Evolutionary conservation across 805 yeast species (phyloP).

Genomic region (Starmerella floris): DNA sequence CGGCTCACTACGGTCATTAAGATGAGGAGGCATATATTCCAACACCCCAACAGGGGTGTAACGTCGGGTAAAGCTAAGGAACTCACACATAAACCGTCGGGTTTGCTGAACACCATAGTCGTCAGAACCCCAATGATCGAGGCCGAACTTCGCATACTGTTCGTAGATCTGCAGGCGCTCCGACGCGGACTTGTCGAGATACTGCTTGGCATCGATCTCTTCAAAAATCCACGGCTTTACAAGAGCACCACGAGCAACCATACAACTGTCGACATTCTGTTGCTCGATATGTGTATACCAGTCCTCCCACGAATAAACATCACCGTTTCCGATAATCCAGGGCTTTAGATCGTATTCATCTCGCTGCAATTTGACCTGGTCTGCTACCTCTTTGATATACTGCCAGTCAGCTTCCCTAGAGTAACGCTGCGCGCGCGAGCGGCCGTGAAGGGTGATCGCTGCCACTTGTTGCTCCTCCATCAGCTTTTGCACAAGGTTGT

Average conservation of each 20-base stretch:
- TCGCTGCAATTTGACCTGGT: slow-evolving; percentile 44
- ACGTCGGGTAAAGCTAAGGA: slow-evolving; percentile 83
- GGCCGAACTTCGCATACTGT: slow-evolving; percentile 62
- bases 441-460: slow-evolving; percentile 87
- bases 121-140: slow-evolving; percentile 97
- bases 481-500: slow-evolving; percentile 53
- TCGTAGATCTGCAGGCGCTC: slow-evolving; percentile 71
- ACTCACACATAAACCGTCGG: slow-evolving; percentile 87
- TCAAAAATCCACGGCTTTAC: slow-evolving; percentile 99
- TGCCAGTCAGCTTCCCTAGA: slow-evolving; percentile 88
- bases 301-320: slow-evolving; percentile 71
- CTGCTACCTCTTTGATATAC: slow-evolving; percentile 64
- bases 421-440: slow-evolving; percentile 92
- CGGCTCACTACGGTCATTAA: slow-evolving; percentile 86
- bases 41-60: slow-evolving; percentile 89
- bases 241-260: slow-evolving; percentile 96
- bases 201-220: slow-evolving; percentile 80
- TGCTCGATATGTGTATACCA: slow-evolving; percentile 62
- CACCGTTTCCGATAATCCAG: slow-evolving; percentile 91
- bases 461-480: slow-evolving; percentile 71
- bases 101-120: slow-evolving; percentile 82
- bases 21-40: slow-evolving; percentile 72
- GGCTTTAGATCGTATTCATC: slow-evolving; percentile 53
- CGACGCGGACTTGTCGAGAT: slow-evolving; percentile 76
- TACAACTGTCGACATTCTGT: slow-evolving; percentile 74